Evolutionary conservation across 31 red algal genomes (phyloP), one percentile per base, ranked within the genome.

Genomic region (Bonnemaisonia californica): DNA sequence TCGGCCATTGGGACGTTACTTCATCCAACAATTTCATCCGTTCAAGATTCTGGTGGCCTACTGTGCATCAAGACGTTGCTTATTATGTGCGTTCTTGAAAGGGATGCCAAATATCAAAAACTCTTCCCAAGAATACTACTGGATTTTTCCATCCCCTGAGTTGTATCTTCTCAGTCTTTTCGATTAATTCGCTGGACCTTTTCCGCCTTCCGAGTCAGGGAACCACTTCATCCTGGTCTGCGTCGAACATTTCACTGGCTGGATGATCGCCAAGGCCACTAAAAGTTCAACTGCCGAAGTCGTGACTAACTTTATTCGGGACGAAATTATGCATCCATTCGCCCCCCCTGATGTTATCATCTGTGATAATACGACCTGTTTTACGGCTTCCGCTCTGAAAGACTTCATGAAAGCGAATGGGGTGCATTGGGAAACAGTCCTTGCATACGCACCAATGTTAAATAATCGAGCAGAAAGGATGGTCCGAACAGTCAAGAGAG

Each of bases 11-110:
- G 61, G 72, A 86, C 22, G 39, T 18, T 2, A 1, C 55, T 2
- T 28, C 71, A 9, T 77, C 83, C 18, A 62, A 41, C 23, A 66
- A 28, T 2, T 37, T 86, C 4, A 3, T 86, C 16, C 2, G 16
- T 7, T 0, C 57, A 3, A 31, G 61, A 33, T 76, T 77, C 59
- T 86, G 83, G 83, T 76, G 70, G 71, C 83, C 51, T 3, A 13
- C 35, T 3, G 41, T 77, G 4, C 30, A 69, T 32, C 3, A 35
- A n/a, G 83, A 86, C 7, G 41, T 63, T 0, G 35, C 8, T 23
- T 29, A 62, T 8, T 86, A 55, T 62, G 70, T 76, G n/a, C 21
- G 21, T 23, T 60, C 11, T 62, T 62, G 74, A 13, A 37, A 62
- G 11, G 0, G 26, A 0, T 79, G 32, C 61, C 22, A 12, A 9